phyloP scores from a whole-genome alignment of 2,329 filamentous ascomycete species.

The Colletotrichum paranaense region DNA sequence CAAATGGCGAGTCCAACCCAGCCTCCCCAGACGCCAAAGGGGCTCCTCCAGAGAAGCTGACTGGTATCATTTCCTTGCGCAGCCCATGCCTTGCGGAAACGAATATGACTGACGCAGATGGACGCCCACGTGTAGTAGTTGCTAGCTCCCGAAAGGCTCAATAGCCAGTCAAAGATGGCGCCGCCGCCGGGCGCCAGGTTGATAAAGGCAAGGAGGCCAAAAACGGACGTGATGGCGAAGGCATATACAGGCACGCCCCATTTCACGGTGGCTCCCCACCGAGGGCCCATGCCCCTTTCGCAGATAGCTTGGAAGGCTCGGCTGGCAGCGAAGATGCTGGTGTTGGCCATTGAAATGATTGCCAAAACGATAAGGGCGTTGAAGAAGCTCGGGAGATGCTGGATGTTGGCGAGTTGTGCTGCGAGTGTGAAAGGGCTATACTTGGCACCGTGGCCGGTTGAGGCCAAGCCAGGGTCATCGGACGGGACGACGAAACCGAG shows the following conservation, averaged over 20 bases:
- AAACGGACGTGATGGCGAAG: slow-evolving; percentile 49
- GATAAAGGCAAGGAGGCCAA: slow-evolving; percentile 58
- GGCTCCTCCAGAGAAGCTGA: slow-evolving; percentile 46
- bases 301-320: slow-evolving; percentile 50
- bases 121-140: slow-evolving; percentile 61
- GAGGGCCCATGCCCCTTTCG: slow-evolving; percentile 48
- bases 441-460: slow-evolving; percentile 36
- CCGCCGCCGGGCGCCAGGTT: slow-evolving; percentile 49
- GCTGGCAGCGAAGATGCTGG: slow-evolving; percentile 54
- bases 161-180: slow-evolving; percentile 57
- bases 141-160: slow-evolving; percentile 57
- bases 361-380: slow-evolving; percentile 50
- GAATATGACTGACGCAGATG: slow-evolving; percentile 58
- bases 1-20: slow-evolving; percentile 42
- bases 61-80: slow-evolving; percentile 49
- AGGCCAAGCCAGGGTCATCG: slow-evolving; percentile 54
- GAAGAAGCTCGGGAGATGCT: slow-evolving; percentile 43
- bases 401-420: slow-evolving; percentile 41
- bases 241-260: slow-evolving; percentile 57
- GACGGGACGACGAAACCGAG: slow-evolving; percentile 62
- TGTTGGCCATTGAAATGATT: slow-evolving; percentile 51
- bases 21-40: slow-evolving; percentile 43
- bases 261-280: slow-evolving; percentile 39
- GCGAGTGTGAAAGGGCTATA: slow-evolving; percentile 44
- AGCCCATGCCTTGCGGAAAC: slow-evolving; percentile 54